Evolutionary conservation across 2,329 filamentous ascomycete species (phyloP), one percentile per base, ranked within the genome.

Genomic region (Alternaria sp.): DNA sequence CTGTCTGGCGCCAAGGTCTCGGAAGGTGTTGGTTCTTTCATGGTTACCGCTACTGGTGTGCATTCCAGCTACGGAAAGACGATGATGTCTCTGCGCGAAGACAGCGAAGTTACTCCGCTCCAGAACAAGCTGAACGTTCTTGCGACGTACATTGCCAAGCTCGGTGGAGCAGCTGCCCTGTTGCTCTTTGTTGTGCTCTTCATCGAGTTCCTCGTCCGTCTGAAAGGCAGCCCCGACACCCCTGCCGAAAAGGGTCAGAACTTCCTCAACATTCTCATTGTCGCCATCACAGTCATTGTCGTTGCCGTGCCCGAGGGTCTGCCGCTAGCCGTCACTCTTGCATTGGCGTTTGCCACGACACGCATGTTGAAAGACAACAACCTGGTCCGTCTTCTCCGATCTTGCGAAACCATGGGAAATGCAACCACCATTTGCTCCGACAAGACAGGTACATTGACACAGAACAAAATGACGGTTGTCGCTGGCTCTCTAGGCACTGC

Each of bases 141-240:
- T 18, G 92, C 91, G 7, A 91, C 92, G 69, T 91, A 93, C 71
- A 93, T 94, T 68, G 89, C 89, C n/a, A 91, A 91, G 72, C 83
- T 91, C 42, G 89, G 89, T 78, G 92, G 92, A 75, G 88, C 86
- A 61, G 92, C 93, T 49, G 92, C 91, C 65, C 82, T 95, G 14
- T 78, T 94, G 9, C 83, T 97, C 47, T 97, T 97, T 80, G 84
- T 94, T 47, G 90, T 96, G 46, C 84, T 97, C 14, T 87, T 97
- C 72, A 94, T 97, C 80, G 87, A 93, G 70, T 97, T 96, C 74
- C 82, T 95, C 9, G 92, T 89, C 48, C 81, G 87, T 12, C 85
- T 97, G 3, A 84, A 85, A 3, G 70, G 79, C 18, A 83, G 86
- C 59, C 65, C 73, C 4, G 80, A 80, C 2, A 84, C 85, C 0